These are phyloP conservation scores for Diaporthe helianthi DNA, from an alignment of 2,329 filamentous ascomycete species.

Conservation along the genomic window DNA sequence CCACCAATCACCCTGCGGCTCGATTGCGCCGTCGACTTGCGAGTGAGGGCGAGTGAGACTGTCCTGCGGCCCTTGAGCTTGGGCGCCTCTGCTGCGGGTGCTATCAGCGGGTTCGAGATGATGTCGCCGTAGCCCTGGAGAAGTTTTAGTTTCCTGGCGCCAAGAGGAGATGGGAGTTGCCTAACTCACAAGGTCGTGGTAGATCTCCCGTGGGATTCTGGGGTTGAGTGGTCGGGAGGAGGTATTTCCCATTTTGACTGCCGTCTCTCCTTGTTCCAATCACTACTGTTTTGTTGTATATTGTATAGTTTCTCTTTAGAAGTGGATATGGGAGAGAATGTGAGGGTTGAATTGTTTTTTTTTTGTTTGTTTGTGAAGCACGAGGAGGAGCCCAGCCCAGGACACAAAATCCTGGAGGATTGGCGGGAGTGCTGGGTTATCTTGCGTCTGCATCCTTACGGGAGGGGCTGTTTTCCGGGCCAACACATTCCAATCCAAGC, in stretches of 20 bases:
- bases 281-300: background rate
- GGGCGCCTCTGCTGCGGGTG: background rate
- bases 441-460: background rate
- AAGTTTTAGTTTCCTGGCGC: no score
- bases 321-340: background rate
- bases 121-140: slow-evolving; percentile 8
- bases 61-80: background rate
- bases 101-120: background rate
- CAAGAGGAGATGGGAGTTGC: no score
- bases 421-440: background rate
- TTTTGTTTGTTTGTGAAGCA: background rate
- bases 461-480: background rate
- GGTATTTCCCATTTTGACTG: slow-evolving; percentile 1
- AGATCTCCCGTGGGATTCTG: background rate
- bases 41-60: background rate
- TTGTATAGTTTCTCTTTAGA: no score
- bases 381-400: background rate
- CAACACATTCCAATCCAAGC: background rate
- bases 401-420: background rate
- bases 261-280: background rate
- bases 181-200: slow-evolving; percentile 8
- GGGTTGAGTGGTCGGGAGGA: background rate
- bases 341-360: background rate
- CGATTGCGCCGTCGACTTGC: background rate
- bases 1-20: background rate